Base-by-base conservation (phyloP, 805 yeast genomes). In the Kuraishia piskuri region DNA sequence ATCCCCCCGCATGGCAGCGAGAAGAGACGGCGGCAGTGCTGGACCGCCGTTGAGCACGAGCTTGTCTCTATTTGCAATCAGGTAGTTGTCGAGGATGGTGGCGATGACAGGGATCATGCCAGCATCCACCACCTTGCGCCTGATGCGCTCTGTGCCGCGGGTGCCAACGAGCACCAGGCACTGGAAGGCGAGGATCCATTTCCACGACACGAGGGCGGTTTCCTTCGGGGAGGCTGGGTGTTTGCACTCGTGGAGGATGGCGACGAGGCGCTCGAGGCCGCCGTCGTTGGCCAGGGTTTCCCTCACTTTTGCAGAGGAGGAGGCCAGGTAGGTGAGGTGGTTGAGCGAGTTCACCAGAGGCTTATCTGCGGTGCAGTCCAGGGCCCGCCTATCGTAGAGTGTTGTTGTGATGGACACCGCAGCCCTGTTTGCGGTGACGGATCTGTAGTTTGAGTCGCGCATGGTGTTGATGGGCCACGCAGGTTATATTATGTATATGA, bases 121-220 rank as follows among this genome's bases (percentile, higher is more conserved):
- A 1, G 97, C 96, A 57, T 87, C 84, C 9, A 90, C 97, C 7
- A 94, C 88, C 61, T 90, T 83, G 59, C 85, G 83, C 51, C 99
- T 76, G 50, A 91, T 88, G 52, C 75, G 72, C 67, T 91, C 97
- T 1, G 95, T 83, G 22, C 99, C 99, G 59, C 97, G 77, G 1
- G 97, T 90, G 14, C 97, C 97, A 20, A 92, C 83, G 53, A 90
- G 77, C 1, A 92, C 96, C 53, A 92, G 72, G 65, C 97, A 91
- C 71, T 92, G 99, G 63, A 94, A 83, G 0, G 97, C 88, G 53
- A 92, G 72, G 5, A 96, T 88, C 99, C 99, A 92, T 71, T 92
- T 92, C 97, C 97, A 92, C 0, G 96, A 91, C n/a, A 57, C 61
- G 3, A 86, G 75, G 57, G 89, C 73, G 23, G 83, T 77, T 48